Evolutionary conservation across 2,329 filamentous ascomycete genomes (phyloP).

Genomic region (Verticillium nubilum): DNA sequence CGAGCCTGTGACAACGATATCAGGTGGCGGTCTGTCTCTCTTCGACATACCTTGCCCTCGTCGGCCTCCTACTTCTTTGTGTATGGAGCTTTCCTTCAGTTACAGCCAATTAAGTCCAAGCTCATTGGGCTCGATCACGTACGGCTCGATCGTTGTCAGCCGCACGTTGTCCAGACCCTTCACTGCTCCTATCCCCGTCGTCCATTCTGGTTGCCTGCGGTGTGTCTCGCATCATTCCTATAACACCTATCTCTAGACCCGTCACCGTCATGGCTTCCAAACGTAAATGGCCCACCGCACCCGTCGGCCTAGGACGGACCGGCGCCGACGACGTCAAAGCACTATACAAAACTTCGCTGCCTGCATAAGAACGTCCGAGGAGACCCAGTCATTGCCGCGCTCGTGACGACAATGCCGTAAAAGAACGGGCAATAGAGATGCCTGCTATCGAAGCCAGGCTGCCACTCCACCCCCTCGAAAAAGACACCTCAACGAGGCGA

Average conservation of each 20-base stretch:
- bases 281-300: constrained; percentile 25
- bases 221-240: background rate
- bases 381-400: constrained; percentile 5
- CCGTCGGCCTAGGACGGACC: constrained; percentile 8
- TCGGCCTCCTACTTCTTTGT: background rate
- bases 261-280: constrained; percentile 29
- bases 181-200: constrained; percentile 4
- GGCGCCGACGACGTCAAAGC: background rate
- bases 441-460: background rate
- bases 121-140: background rate
- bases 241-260: constrained; percentile 3
- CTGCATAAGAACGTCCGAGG: background rate
- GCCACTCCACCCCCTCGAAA: background rate
- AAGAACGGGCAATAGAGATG: background rate
- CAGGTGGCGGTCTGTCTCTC: background rate
- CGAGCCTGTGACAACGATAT: background rate
- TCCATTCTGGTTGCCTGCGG: background rate
- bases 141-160: constrained; percentile 1
- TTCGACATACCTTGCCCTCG: background rate
- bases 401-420: background rate
- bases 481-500: background rate
- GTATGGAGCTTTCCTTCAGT: constrained; percentile 13
- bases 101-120: constrained; percentile 2
- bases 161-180: background rate
- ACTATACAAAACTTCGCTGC: background rate